Evolutionary conservation across 1,284 basidiomycete species (phyloP).

Genomic region (Ustilago esculenta): DNA sequence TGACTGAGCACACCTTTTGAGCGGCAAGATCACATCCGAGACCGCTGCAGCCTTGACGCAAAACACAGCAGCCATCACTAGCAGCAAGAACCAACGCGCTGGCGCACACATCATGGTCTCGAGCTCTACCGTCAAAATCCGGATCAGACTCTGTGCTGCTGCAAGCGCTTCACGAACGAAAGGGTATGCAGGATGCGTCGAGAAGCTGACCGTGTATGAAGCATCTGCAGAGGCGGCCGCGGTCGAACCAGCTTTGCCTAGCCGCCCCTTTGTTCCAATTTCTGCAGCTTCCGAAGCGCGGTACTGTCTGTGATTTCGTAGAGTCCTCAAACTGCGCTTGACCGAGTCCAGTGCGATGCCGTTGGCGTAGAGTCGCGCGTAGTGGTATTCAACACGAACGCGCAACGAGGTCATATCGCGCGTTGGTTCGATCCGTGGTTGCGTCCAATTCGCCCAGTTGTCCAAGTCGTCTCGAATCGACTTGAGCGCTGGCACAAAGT

Average conservation of each 20-base stretch:
- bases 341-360: conserved; percentile 51
- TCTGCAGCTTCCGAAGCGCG: conserved; percentile 47
- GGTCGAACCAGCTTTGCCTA: conserved; percentile 23
- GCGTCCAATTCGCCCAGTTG: conserved; percentile 51
- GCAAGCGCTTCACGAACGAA: conserved; percentile 52
- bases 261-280: conserved; percentile 42
- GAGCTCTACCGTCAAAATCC: conserved; percentile 48
- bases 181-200: conserved; percentile 49
- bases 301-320: conserved; percentile 37
- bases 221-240: conserved; percentile 17
- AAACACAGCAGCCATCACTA: conserved; percentile 52
- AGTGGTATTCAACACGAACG: conserved; percentile 52
- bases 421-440: conserved; percentile 44
- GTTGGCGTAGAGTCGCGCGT: conserved; percentile 48
- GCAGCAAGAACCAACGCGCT: conserved; percentile 50
- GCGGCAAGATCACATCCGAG: conserved; percentile 46
- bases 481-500: conserved; percentile 48
- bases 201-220: conserved; percentile 42
- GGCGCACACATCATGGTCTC: conserved; percentile 54
- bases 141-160: conserved; percentile 50
- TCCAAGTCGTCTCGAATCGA: conserved; percentile 49
- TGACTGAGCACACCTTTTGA: conserved; percentile 45
- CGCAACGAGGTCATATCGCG: conserved; percentile 50
- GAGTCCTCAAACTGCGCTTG: conserved; percentile 39
- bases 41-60: conserved; percentile 52